Evolutionary conservation across 192 early-diverging fungal species (phyloP), one percentile per base, ranked within the genome.

Genomic region (Coemansia sp.): DNA sequence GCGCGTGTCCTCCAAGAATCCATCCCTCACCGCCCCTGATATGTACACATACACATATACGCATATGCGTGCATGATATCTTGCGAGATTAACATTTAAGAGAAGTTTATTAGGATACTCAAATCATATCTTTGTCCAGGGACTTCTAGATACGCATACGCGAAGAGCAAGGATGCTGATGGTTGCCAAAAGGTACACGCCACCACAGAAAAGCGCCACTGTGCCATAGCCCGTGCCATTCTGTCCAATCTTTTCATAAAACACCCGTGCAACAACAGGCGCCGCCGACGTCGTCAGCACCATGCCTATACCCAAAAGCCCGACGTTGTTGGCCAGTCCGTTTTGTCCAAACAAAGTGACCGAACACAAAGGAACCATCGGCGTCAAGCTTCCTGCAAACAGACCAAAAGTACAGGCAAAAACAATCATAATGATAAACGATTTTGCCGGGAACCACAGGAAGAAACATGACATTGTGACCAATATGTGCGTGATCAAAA

Each of bases 391-490:
- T 39, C 72, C 72, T 2, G 72, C 72, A 67, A 75, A 75, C 44
- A 75, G 40, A 0, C 72, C 72, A 53, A 75, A 75, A 14, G 56
- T 55, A 49, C 72, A 75, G 1, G 72, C 72, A 67, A 75, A 75
- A 9, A 64, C 28, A 47, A 75, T 75, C 72, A 75, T 75, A 9
- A 75, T 38, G 37, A 67, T 27, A 24, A 75, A 67, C 33, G 72
- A 75, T 47, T 75, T 75, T 66, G 72, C 72, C 20, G 72, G 72
- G 65, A 64, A 75, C 72, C 72, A 75, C 43, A 75, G 32, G 26
- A 75, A 52, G 60, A 75, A 60, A 56, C 72, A 75, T 15, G 72
- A 67, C 18, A 64, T 26, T 1, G 72, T 75, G 9, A 75, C 72
- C 29, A 75, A 48, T 35, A 75, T 15, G 17, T 75, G 72, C 2